phyloP scores from a whole-genome alignment of 306 rosid genomes.

The Prunus mume region DNA sequence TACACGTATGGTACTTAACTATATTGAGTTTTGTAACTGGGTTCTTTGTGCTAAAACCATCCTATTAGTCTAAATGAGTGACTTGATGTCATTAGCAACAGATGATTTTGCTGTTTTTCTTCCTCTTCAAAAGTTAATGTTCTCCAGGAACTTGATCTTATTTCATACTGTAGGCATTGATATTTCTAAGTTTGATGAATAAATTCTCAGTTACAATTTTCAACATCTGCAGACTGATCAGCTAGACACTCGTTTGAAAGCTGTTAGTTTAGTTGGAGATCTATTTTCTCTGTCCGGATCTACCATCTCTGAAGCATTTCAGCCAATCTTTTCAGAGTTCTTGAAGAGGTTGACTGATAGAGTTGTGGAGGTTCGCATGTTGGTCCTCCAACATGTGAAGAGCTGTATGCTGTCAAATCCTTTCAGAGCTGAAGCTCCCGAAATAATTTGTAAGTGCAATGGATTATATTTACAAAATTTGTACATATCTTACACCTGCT shows the following conservation, averaged over 20 bases:
- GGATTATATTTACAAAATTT: background rate
- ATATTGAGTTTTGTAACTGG: background rate
- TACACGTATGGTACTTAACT: background rate
- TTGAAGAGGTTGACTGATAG: constrained; percentile 94
- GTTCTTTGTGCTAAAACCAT: background rate
- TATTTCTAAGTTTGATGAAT: constrained; percentile 17
- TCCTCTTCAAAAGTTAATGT: background rate
- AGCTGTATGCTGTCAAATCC: constrained; percentile 80
- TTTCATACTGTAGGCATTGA: background rate
- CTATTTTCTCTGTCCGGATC: constrained; percentile 75
- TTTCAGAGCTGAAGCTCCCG: constrained; percentile 70
- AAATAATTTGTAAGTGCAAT: constrained; percentile 67
- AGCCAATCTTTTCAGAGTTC: constrained; percentile 87
- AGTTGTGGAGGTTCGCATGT: constrained; percentile 83
- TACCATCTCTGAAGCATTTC: constrained; percentile 76
- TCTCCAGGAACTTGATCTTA: background rate
- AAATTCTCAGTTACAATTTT: constrained; percentile 30
- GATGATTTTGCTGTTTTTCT: background rate
- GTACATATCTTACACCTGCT: constrained; percentile 12
- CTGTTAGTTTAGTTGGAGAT: constrained; percentile 89
- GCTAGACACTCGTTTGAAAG: constrained; percentile 88
- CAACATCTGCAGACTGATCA: constrained; percentile 76
- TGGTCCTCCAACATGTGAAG: constrained; percentile 79
- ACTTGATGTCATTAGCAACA: background rate
- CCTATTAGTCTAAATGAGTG: background rate